Evolutionary conservation across 345 rosid species (phyloP).

Genomic region (Trapa incisa): DNA sequence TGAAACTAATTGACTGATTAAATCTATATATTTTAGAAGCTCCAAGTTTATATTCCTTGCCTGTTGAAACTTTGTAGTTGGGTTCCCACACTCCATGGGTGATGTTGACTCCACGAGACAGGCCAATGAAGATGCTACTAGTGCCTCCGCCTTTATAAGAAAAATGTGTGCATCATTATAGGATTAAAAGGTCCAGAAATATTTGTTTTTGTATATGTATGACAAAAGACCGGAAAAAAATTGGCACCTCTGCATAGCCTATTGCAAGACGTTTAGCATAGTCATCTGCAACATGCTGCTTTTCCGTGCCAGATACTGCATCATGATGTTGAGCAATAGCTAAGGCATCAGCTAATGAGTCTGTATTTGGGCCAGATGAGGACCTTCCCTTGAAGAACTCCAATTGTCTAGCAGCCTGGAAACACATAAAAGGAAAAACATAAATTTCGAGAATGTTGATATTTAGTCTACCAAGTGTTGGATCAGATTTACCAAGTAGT

Average conservation of each 20-base stretch:
- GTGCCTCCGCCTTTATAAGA: constrained; percentile 58
- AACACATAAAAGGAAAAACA: constrained; percentile 2
- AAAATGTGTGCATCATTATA: neutral
- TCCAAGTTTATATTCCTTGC: constrained; percentile 24
- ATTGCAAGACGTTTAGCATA: constrained; percentile 80
- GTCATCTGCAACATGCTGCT: constrained; percentile 92
- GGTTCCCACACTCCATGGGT: constrained; percentile 16
- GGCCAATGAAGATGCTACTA: constrained; percentile 72
- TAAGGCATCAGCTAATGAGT: constrained; percentile 80
- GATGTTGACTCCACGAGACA: constrained; percentile 41
- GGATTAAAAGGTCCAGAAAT: neutral
- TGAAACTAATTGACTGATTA: neutral
- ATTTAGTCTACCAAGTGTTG: neutral
- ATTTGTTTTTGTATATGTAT: neutral
- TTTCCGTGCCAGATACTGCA: constrained; percentile 82
- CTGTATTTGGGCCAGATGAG: constrained; percentile 51
- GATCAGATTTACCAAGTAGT: constrained; percentile 54
- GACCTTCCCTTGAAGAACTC: constrained; percentile 77
- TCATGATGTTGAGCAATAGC: constrained; percentile 98
- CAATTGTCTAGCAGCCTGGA: constrained; percentile 84
- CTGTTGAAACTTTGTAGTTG: constrained; percentile 55
- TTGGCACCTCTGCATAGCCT: constrained; percentile 65
- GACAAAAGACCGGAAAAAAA: neutral
- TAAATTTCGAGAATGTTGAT: neutral
- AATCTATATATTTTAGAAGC: constrained; percentile 7